These are phyloP conservation scores for Pythium folliculosum DNA, from an alignment of 352 stramenopile species.

Conservation along the genomic window DNA sequence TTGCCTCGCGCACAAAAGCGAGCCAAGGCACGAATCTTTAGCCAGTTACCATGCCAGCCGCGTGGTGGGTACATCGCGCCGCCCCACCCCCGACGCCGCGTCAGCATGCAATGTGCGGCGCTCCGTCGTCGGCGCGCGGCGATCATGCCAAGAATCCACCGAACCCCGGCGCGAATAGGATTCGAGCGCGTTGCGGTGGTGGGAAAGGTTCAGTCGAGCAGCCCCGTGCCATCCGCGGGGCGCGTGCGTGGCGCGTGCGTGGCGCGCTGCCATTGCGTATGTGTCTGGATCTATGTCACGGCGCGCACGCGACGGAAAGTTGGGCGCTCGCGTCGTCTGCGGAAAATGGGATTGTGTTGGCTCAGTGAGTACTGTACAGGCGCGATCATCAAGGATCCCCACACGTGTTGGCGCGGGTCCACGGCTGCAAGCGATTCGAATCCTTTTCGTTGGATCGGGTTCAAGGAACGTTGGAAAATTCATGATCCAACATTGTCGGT, in stretches of 20 bases:
- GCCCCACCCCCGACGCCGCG: too few relatives aligned
- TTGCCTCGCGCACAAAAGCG: not conserved
- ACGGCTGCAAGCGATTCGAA: not conserved
- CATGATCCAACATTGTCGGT: not conserved
- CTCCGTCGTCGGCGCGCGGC: not conserved
- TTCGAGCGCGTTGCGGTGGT: not conserved
- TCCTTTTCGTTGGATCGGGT: slow-evolving; percentile 16
- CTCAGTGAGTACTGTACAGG: too few relatives aligned
- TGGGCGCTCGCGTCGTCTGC: not conserved
- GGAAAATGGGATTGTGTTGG: too few relatives aligned
- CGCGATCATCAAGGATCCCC: not conserved
- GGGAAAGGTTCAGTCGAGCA: not conserved
- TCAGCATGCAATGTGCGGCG: too few relatives aligned
- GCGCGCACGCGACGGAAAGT: not conserved
- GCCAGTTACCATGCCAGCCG: not conserved
- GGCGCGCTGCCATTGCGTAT: not conserved
- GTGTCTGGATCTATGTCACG: not conserved
- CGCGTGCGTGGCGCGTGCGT: not conserved
- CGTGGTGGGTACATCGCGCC: not conserved
- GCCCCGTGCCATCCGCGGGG: not conserved
- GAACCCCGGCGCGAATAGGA: not conserved
- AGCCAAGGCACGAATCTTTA: slow-evolving; percentile 7
- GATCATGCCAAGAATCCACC: not conserved
- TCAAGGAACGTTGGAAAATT: not conserved
- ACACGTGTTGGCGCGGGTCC: not conserved